Evolutionary conservation across 257 asterid species (phyloP).

Genomic region (Lantana camara): DNA sequence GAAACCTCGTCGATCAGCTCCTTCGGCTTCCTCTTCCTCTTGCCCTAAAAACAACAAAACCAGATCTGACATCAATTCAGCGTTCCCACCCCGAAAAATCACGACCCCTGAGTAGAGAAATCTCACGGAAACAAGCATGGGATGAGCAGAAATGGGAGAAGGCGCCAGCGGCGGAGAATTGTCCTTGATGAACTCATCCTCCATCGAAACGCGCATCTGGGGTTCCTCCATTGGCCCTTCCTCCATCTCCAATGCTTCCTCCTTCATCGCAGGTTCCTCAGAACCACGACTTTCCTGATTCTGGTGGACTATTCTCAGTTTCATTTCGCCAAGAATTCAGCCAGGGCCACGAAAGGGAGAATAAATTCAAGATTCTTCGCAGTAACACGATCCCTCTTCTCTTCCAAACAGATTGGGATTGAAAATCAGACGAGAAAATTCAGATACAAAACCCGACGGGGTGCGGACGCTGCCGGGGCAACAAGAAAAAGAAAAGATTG

Average conservation of each 20-base stretch:
- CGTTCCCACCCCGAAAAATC: conserved; percentile 16
- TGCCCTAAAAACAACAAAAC: conserved; percentile 55
- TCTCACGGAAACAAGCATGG: conserved; percentile 44
- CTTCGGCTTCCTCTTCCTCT: conserved; percentile 87
- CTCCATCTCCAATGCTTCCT: conserved; percentile 34
- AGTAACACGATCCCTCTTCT: background rate
- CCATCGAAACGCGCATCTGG: conserved; percentile 22
- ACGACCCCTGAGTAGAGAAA: conserved; percentile 3
- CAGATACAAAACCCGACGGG: conserved; percentile 25
- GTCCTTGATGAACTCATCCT: conserved; percentile 31
- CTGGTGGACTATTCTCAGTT: conserved; percentile 69
- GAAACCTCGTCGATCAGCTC: conserved; percentile 74
- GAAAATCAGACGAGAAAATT: background rate
- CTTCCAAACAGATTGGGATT: background rate
- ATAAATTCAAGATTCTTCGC: background rate
- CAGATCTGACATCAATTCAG: conserved; percentile 64
- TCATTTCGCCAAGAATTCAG: conserved; percentile 45
- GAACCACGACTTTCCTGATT: conserved; percentile 47
- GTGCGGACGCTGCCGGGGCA: background rate
- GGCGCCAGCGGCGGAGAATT: conserved; percentile 29
- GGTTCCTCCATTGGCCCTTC: conserved; percentile 25
- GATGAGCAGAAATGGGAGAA: conserved; percentile 29
- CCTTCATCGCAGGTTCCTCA: conserved; percentile 36
- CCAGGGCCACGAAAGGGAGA: background rate
- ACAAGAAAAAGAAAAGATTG: no score